Conservation (phyloP, 2,329 filamentous ascomycete genomes). For the Dothistroma septosporum region DNA sequence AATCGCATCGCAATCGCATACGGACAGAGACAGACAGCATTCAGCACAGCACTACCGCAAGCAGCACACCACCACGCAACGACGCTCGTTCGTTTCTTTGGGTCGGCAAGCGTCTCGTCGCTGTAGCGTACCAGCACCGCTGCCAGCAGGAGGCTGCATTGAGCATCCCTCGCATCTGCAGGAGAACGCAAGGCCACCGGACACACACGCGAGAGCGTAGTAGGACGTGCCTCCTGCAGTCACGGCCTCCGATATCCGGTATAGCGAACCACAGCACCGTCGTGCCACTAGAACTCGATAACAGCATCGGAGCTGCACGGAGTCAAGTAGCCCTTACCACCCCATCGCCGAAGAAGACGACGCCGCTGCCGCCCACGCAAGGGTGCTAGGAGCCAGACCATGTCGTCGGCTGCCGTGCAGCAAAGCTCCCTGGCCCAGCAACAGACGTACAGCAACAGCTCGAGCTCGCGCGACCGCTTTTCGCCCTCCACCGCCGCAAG, state of each 20-base stretch:
- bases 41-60: background rate
- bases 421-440: constrained; percentile 13
- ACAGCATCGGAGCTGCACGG: background rate
- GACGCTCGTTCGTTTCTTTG: background rate
- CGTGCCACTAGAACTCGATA: background rate
- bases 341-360: constrained; percentile 1
- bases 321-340: background rate
- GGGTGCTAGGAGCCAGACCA: constrained; percentile 6
- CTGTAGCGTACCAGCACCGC: background rate
- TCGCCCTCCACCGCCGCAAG: background rate
- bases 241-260: background rate
- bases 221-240: background rate
- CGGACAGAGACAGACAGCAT: background rate
- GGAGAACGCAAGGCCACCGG: background rate
- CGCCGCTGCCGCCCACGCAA: constrained; percentile 1
- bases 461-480: constrained; percentile 6
- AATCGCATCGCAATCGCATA: background rate
- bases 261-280: background rate
- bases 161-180: constrained; percentile 2
- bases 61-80: background rate
- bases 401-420: constrained; percentile 22
- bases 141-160: constrained; percentile 1
- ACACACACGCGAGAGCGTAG: background rate
- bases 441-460: constrained; percentile 10
- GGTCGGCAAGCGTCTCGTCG: constrained; percentile 3